Evolutionary conservation across 2,329 filamentous ascomycete species (phyloP).

Genomic region (Diaporthe sp.): DNA sequence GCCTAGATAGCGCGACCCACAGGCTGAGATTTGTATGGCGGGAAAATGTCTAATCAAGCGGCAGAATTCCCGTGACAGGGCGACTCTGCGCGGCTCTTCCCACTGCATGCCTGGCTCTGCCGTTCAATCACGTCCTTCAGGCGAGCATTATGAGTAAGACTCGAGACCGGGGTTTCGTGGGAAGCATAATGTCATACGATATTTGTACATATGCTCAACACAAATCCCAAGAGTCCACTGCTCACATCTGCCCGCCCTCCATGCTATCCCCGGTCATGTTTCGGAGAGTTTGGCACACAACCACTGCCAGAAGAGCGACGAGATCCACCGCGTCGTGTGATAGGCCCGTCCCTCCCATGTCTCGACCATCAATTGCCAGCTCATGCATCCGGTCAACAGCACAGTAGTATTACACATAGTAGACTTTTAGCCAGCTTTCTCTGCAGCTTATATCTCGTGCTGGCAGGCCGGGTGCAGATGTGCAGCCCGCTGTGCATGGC

Average conservation of each 20-base stretch:
- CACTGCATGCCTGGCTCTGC: background rate
- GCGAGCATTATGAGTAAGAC: background rate
- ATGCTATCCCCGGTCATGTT: background rate
- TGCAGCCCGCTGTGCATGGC: background rate
- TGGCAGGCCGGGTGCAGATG: background rate
- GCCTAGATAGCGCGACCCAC: background rate
- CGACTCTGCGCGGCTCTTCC: background rate
- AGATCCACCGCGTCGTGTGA: background rate
- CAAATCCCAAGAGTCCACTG: background rate
- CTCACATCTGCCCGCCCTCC: background rate
- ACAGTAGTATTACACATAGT: background rate
- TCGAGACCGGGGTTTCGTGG: background rate
- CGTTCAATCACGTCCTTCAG: background rate
- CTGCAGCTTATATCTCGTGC: background rate
- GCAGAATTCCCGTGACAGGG: background rate
- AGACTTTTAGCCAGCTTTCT: background rate
- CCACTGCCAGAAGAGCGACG: background rate
- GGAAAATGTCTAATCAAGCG: background rate
- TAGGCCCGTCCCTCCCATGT: slow-evolving; percentile 22
- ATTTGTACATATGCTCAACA: background rate
- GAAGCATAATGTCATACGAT: slow-evolving; percentile 16
- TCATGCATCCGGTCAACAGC: background rate
- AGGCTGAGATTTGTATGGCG: background rate
- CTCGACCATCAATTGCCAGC: slow-evolving; percentile 12
- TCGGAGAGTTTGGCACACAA: background rate